A percentile compares a stretch with the other conserved stretches of the same genome.
Conservation (phyloP, 2,329 filamentous ascomycete species). For the Colletotrichum musae region DNA sequence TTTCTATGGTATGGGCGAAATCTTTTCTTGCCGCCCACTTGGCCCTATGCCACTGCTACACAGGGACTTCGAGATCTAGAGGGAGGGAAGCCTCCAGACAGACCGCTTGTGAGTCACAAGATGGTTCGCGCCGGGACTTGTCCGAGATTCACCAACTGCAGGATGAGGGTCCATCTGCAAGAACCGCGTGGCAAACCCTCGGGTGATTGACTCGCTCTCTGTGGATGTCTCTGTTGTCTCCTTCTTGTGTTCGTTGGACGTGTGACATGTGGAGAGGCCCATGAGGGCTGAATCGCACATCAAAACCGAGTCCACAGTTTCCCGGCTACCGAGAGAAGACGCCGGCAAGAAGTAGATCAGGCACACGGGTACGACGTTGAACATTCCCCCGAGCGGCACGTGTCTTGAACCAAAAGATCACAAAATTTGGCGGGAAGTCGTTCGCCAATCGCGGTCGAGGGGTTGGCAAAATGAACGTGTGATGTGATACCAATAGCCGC, state of each 20-base stretch:
- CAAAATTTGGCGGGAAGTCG: background rate
- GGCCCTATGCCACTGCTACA: too few species aligned
- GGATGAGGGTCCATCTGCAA: background rate
- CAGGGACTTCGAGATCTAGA: background rate
- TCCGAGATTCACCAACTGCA: slow-evolving; percentile 7
- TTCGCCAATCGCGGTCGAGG: slow-evolving; percentile 14
- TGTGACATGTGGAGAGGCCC: slow-evolving; percentile 8
- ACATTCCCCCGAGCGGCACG: slow-evolving; percentile 12
- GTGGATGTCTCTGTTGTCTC: background rate
- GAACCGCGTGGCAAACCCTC: too few species aligned
- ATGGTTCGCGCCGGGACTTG: slow-evolving; percentile 16
- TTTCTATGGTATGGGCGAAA: too few species aligned
- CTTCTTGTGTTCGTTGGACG: background rate
- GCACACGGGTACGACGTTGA: slow-evolving; percentile 24
- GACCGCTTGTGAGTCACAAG: slow-evolving; percentile 13
- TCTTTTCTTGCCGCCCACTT: too few species aligned
- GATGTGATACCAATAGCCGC: background rate
- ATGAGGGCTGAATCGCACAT: slow-evolving; percentile 20
- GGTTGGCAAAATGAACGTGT: background rate
- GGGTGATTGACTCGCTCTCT: too few species aligned
- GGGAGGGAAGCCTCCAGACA: too few species aligned
- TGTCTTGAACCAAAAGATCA: slow-evolving; percentile 8
- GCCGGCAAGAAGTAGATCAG: background rate
- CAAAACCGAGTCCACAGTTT: slow-evolving; percentile 14
- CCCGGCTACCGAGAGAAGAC: background rate